A percentile compares a stretch with the other conserved stretches of the same genome.
Conservation (phyloP, 2,329 filamentous ascomycete species). For the Colletotrichum brevisporum region DNA sequence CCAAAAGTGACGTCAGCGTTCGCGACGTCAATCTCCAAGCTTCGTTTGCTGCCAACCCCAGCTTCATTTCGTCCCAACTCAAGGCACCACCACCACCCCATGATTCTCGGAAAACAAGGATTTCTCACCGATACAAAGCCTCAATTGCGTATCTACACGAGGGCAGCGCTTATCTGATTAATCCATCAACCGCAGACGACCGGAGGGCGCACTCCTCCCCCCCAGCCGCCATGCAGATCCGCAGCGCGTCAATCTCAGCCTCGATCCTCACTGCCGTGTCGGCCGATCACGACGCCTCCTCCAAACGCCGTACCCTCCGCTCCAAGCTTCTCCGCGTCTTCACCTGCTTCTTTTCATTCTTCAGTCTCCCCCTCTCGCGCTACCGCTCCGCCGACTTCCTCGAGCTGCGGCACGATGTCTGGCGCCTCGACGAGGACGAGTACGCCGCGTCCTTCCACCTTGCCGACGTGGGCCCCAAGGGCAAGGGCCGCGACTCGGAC, state of each 20-base stretch:
- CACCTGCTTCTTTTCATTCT: conserved; percentile 51
- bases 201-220: no score
- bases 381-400: conserved; percentile 49
- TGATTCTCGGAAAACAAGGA: no score
- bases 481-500: conserved; percentile 52
- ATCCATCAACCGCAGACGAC: no score
- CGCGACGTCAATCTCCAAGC: no score
- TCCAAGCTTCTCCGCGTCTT: conserved; percentile 40
- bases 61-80: no score
- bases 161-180: no score
- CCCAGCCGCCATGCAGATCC: conserved; percentile 48
- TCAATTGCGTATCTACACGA: no score
- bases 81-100: no score
- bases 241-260: conserved; percentile 64
- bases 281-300: conserved; percentile 54
- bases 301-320: conserved; percentile 3
- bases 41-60: no score
- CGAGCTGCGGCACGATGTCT: conserved; percentile 47
- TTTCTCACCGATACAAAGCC: no score
- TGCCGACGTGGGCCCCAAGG: conserved; percentile 37
- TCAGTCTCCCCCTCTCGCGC: conserved; percentile 49
- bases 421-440: conserved; percentile 53
- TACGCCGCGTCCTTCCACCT: conserved; percentile 55
- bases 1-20: no score
- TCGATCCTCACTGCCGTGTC: conserved; percentile 69